A percentile compares a stretch with the other conserved stretches of the same genome.
Conservation (phyloP, 2,329 filamentous ascomycete species). For the Trichophyton rubrum region DNA sequence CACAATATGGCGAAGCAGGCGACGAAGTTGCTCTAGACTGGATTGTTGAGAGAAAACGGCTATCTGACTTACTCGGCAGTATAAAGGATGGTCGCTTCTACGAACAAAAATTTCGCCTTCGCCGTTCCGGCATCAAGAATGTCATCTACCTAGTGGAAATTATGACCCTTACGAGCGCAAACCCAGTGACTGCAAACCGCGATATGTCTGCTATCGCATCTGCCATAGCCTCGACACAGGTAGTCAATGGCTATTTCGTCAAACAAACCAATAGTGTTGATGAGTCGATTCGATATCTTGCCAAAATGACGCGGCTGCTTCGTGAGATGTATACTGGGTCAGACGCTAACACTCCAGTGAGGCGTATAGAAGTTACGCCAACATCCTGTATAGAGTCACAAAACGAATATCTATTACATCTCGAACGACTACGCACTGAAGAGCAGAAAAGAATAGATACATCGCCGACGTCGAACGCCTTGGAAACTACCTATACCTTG, state of each 20-base stretch:
- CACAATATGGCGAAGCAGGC: constrained; percentile 41
- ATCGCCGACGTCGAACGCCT: constrained; percentile 24
- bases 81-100: constrained; percentile 74
- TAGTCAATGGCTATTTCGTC: constrained; percentile 66
- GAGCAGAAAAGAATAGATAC: constrained; percentile 32
- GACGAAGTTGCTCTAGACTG: constrained; percentile 66
- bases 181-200: constrained; percentile 30
- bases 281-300: constrained; percentile 64
- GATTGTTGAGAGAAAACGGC: constrained; percentile 67
- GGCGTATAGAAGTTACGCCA: constrained; percentile 50
- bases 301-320: constrained; percentile 57
- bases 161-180: constrained; percentile 46
- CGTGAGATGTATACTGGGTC: constrained; percentile 46
- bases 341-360: constrained; percentile 10
- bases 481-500: constrained; percentile 42
- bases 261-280: constrained; percentile 65
- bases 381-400: constrained; percentile 46
- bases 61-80: constrained; percentile 66
- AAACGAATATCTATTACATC: constrained; percentile 53
- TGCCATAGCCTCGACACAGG: constrained; percentile 63
- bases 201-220: constrained; percentile 58
- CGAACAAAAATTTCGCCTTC: constrained; percentile 71
- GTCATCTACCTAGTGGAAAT: constrained; percentile 71
- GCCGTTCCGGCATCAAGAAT: constrained; percentile 59
- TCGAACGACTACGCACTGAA: constrained; percentile 46